Evolutionary conservation across 176 grass and related monocot species (phyloP).

Genomic region (Oryza brachyantha): DNA sequence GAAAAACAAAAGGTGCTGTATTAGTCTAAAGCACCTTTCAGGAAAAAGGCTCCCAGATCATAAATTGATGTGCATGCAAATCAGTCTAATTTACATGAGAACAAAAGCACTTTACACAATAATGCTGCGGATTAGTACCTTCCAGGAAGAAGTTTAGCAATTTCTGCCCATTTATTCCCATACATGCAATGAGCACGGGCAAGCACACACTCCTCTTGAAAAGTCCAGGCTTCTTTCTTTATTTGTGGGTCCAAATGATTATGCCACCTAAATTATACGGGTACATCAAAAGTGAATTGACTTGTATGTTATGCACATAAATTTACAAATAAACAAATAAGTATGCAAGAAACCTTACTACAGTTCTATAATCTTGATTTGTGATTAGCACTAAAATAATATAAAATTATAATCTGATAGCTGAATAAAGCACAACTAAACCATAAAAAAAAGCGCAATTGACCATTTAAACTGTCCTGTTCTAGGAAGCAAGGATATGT

Average conservation of each 20-base stretch:
- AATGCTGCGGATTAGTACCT: slow-evolving; percentile 54
- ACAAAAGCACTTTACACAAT: slow-evolving; percentile 19
- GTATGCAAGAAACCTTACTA: slow-evolving; percentile 15
- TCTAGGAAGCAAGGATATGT: neutral
- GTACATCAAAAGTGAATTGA: slow-evolving; percentile 20
- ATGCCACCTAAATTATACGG: slow-evolving; percentile 79
- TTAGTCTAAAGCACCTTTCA: neutral
- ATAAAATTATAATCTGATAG: neutral
- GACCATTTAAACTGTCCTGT: neutral
- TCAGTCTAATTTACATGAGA: slow-evolving; percentile 5
- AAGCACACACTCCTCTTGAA: slow-evolving; percentile 66
- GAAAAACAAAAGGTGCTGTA: neutral
- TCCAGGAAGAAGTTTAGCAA: slow-evolving; percentile 91
- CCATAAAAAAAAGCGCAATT: too few species aligned
- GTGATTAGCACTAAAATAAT: neutral
- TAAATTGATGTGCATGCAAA: neutral
- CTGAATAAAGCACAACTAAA: neutral
- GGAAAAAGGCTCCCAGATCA: neutral
- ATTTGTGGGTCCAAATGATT: slow-evolving; percentile 97
- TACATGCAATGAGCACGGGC: slow-evolving; percentile 69
- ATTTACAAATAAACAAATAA: slow-evolving; percentile 1
- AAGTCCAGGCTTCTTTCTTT: slow-evolving; percentile 82
- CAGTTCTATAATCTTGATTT: neutral
- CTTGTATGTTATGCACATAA: neutral
- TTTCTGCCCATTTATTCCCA: slow-evolving; percentile 99